Conservation (phyloP, 371 early-diverging fungal species). For the Basidiobolus meristosporus region DNA sequence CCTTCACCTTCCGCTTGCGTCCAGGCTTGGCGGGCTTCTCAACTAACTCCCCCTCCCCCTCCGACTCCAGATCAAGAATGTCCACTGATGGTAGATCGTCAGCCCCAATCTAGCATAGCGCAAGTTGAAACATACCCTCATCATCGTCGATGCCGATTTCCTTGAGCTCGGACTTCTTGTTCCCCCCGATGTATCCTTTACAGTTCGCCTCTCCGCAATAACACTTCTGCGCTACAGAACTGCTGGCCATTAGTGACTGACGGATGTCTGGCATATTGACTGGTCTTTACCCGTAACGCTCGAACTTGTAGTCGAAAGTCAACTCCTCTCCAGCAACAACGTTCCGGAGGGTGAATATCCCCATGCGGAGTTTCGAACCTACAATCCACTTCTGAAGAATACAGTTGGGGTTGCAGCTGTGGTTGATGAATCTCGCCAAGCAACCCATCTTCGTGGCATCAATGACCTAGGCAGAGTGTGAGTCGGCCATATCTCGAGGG, state of each 20-base stretch:
- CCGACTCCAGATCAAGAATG: no score
- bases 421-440: slow-evolving; percentile 83
- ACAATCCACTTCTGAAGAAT: slow-evolving; percentile 77
- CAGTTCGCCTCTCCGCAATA: slow-evolving; percentile 82
- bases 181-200: slow-evolving; percentile 76
- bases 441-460: slow-evolving; percentile 91
- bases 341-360: slow-evolving; percentile 51
- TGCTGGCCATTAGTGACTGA: no score
- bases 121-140: slow-evolving; percentile 11
- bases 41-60: slow-evolving; percentile 17
- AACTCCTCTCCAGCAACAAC: slow-evolving; percentile 65
- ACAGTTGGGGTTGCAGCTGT: slow-evolving; percentile 84
- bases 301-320: slow-evolving; percentile 88
- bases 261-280: no score
- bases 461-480: slow-evolving; percentile 33
- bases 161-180: slow-evolving; percentile 15
- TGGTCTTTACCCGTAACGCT: slow-evolving; percentile 47
- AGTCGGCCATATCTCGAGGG: background rate
- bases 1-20: slow-evolving; percentile 3
- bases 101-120: slow-evolving; percentile 9
- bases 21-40: slow-evolving; percentile 10
- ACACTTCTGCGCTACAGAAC: slow-evolving; percentile 76
- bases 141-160: slow-evolving; percentile 9
- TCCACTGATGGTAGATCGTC: no score
- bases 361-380: slow-evolving; percentile 52